These are phyloP conservation scores for Cinnamomum micranthum DNA, from an alignment of 164 flowering plant genomes.

Conservation along the genomic window DNA sequence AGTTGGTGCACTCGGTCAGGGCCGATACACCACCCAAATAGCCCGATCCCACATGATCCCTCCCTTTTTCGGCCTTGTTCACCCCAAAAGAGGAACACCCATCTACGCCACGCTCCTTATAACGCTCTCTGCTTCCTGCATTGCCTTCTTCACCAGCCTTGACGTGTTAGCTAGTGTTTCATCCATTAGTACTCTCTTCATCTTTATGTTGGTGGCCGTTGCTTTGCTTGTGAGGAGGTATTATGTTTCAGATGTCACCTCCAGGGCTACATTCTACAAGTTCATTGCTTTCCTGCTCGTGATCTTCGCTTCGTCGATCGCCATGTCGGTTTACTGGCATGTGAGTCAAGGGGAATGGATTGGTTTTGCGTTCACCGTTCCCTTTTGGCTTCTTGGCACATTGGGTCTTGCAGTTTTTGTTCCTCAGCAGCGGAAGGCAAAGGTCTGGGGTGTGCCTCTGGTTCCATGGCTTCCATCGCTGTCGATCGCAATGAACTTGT, in stretches of 20 bases:
- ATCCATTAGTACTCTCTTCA: conserved; percentile 66
- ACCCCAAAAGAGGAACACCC: conserved; percentile 76
- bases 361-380: conserved; percentile 38
- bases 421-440: conserved; percentile 45
- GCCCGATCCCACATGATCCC: conserved; percentile 89
- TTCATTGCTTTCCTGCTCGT: conserved; percentile 31
- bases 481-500: conserved; percentile 66
- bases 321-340: conserved; percentile 39
- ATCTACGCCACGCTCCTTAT: conserved; percentile 58
- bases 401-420: conserved; percentile 42
- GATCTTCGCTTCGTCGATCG: conserved; percentile 53
- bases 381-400: conserved; percentile 59
- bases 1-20: conserved; percentile 74
- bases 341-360: conserved; percentile 42
- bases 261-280: conserved; percentile 29
- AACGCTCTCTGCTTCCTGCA: conserved; percentile 33
- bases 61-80: conserved; percentile 72
- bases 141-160: conserved; percentile 68
- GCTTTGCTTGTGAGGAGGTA: conserved; percentile 76
- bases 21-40: conserved; percentile 78
- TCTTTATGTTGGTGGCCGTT: conserved; percentile 77
- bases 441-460: conserved; percentile 74
- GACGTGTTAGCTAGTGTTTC: conserved; percentile 68
- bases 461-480: conserved; percentile 87
- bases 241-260: conserved; percentile 44